Evolutionary conservation across 257 asterid species (phyloP), one percentile per base, ranked within the genome.

Genomic region (Solanum boliviense): DNA sequence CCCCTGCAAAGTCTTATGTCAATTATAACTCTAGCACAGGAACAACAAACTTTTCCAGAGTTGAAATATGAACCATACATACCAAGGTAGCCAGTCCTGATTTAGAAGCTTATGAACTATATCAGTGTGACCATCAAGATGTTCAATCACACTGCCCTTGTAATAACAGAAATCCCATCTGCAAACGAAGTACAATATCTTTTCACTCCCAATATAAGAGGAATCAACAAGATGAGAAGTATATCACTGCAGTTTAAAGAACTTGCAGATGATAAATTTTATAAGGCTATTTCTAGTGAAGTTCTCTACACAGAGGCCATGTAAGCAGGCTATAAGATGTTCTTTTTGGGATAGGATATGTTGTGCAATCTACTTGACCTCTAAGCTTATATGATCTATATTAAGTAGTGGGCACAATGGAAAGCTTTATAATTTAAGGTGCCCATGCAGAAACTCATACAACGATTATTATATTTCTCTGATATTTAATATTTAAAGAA

Each of bases 91-190:
- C 99, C 98, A 95, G 91, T 95, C 92, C 71, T 92, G 94, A 91
- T 90, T 89, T 65, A 95, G 90, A 93, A 93, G 94, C 94, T 90
- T 93, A 94, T 95, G 98, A 89, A 97, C 93, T 92, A 97, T 97
- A 92, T 97, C 98, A 70, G 96, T 93, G 91, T 97, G 99, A 38
- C 99, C 99, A 90, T 97, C 99, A 87, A 95, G 94, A 92, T 95
- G 99, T 91, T 95, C 99, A 86, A 95, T 93, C 88, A 97, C 96
- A 85, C 94, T 93, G 86, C 98, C 99, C 92, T 92, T 96, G 89
- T 91, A 86, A 79, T 93, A 94, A 90, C 98, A 97, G 92, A 95
- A 97, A 90, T 97, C 99, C 99, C 99, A 97, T 91, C 99, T 97
- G 95, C 92, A 91, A 85, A 84, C 48, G 74, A 60, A 79, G 89